Evolutionary conservation across 106 monocot species (phyloP).

Genomic region (Platanthera guangdongensis): DNA sequence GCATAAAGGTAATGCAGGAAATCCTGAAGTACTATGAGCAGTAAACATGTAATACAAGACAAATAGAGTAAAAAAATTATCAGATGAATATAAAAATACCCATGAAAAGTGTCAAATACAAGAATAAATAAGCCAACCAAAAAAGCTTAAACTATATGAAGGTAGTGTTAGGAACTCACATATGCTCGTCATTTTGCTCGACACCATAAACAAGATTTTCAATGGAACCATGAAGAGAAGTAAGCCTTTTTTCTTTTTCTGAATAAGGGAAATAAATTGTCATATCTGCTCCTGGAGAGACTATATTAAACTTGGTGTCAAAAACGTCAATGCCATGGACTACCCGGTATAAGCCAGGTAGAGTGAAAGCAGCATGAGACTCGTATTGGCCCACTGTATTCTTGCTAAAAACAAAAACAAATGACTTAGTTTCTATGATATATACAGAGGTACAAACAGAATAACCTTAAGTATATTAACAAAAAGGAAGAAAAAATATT

Average conservation of each 20-base stretch:
- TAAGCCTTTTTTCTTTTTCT: conserved; percentile 68
- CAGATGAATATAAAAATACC: neutral
- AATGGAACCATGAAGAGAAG: conserved; percentile 76
- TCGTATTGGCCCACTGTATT: conserved; percentile 96
- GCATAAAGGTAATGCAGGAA: neutral
- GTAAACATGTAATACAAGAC: neutral
- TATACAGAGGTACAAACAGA: neutral
- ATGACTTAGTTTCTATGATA: neutral
- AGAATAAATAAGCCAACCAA: neutral
- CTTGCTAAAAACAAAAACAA: conserved; percentile 49
- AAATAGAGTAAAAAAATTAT: neutral
- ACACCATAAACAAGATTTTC: conserved; percentile 60
- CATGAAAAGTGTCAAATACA: neutral
- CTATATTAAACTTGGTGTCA: conserved; percentile 97
- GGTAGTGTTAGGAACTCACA: conserved; percentile 40
- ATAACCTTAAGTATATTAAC: neutral
- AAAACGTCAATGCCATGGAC: conserved; percentile 98
- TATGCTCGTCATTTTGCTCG: conserved; percentile 74
- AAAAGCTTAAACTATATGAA: neutral
- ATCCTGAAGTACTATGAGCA: neutral
- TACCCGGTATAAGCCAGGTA: conserved; percentile 79
- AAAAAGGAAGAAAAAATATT: neutral
- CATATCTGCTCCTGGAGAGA: conserved; percentile 92
- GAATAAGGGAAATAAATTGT: conserved; percentile 77
- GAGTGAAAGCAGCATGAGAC: conserved; percentile 80